A percentile compares a stretch with the other conserved stretches of the same genome.
Conservation (phyloP, 139 green algal genomes). For the Microglena sp. region DNA sequence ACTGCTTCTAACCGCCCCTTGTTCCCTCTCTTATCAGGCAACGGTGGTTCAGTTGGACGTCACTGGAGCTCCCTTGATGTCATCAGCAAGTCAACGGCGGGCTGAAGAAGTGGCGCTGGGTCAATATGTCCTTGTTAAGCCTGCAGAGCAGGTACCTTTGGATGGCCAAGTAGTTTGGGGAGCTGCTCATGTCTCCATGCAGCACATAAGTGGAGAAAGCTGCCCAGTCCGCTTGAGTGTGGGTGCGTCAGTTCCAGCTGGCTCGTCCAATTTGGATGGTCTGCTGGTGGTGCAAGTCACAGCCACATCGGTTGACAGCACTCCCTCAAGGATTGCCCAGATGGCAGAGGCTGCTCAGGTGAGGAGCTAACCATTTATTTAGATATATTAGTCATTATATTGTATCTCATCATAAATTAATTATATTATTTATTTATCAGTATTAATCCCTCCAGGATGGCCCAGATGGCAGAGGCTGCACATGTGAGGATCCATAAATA, state of each 20-base stretch:
- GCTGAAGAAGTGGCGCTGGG: conserved; percentile 46
- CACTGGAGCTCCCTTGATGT: too few relatives aligned
- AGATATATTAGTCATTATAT: too few relatives aligned
- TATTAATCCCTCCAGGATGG: conserved; percentile 74
- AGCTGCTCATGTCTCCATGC: conserved; percentile 46
- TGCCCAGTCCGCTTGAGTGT: conserved; percentile 22
- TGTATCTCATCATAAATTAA: too few relatives aligned
- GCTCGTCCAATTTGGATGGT: conserved; percentile 54
- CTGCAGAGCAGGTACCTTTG: conserved; percentile 70
- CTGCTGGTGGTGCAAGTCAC: conserved; percentile 56
- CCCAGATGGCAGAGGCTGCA: conserved; percentile 54
- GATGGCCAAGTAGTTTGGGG: conserved; percentile 68
- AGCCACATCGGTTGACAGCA: conserved; percentile 43
- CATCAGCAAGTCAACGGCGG: too few relatives aligned
- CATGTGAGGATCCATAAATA: too few relatives aligned
- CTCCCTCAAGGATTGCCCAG: conserved; percentile 64
- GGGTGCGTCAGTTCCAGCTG: conserved; percentile 31
- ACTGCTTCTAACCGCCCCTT: too few relatives aligned
- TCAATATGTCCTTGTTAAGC: conserved; percentile 56
- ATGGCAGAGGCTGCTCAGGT: conserved; percentile 66
- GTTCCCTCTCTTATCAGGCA: too few relatives aligned
- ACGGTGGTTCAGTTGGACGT: too few relatives aligned
- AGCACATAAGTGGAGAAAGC: conserved; percentile 77
- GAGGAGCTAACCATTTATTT: too few relatives aligned
- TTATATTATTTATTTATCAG: too few relatives aligned